Conservation (phyloP, 768 basidiomycete genomes). For the Kwoniella newhampshirensis region DNA sequence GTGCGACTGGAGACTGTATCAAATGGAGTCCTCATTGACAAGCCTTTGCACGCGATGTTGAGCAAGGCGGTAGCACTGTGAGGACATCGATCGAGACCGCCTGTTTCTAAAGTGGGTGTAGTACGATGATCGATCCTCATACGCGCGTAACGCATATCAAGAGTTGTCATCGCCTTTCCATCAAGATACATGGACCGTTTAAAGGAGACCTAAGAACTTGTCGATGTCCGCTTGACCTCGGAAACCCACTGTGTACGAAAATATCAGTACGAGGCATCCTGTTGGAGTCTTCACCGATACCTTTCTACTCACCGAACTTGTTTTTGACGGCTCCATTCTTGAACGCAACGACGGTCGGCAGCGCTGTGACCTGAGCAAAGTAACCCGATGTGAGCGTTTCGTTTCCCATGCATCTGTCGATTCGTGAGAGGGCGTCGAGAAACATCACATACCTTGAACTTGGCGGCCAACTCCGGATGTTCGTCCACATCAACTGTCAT, state of each 20-base stretch:
- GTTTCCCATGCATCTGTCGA: not conserved
- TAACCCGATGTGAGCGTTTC: not conserved
- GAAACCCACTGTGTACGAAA: slow-evolving; percentile 31
- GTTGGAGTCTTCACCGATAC: not conserved
- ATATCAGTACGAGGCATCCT: slow-evolving; percentile 1
- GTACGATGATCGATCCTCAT: too few species aligned
- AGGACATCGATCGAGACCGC: too few species aligned
- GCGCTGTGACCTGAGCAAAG: slow-evolving; percentile 29
- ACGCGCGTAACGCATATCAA: too few species aligned
- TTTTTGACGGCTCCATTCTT: slow-evolving; percentile 44
- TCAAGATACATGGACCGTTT: not conserved
- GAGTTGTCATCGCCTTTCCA: too few species aligned
- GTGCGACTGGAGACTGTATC: too few species aligned
- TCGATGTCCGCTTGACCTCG: slow-evolving; percentile 34
- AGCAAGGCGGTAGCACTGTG: too few species aligned
- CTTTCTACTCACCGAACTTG: slow-evolving; percentile 43
- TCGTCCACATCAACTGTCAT: slow-evolving; percentile 43
- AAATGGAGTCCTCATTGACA: too few species aligned
- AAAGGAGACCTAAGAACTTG: slow-evolving; percentile 40
- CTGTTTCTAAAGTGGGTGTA: too few species aligned
- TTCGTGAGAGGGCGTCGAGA: not conserved
- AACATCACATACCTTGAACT: slow-evolving; percentile 46
- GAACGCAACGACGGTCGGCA: slow-evolving; percentile 50
- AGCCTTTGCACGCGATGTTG: too few species aligned
- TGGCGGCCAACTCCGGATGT: slow-evolving; percentile 39